Evolutionary conservation across 176 grass and related monocot species (phyloP), one percentile per base, ranked within the genome.

Genomic region (Rhynchospora breviuscula): DNA sequence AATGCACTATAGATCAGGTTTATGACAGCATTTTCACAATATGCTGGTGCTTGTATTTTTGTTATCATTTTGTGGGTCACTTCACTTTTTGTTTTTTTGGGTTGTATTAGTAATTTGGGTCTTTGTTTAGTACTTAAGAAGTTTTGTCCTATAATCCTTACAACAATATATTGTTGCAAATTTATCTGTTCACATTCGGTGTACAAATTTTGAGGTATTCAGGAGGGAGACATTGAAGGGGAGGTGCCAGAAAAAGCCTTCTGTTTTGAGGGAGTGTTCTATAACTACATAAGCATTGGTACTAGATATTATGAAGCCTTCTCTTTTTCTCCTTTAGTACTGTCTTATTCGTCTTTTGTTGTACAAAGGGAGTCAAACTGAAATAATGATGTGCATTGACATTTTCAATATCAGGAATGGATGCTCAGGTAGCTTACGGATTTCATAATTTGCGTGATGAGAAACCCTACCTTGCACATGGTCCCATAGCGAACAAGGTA

Each of bases 261-360:
- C 58, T 95, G 92, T 90, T 98, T 91, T 86, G 91, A 89, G 75
- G 96, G 93, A 11, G 86, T 98, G 22, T 98, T 98, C 83, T 98
- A 98, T 86, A 98, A 98, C 72, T 98, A 98, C 66, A 91, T 98
- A 49, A 98, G 96, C 81, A 95, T 98, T 58, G 96, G 96, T 98
- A 90, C 35, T 74, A 85, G 62, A 54, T 63, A 46, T 63, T 48
- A 80, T 66, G 25, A 85, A 66, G 56, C 45, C 7, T 40, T 21
- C 66, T 64, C 66, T 82, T 60, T 79, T 64, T 26, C 22, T 51
- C 5, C 22, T 22, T 61, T 14, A 46, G 47, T 48, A 58, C 74
- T 62, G 9, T 44, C 33, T 83, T 52, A 53, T 51, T 70, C 43
- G 17, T 61, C 45, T 83, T 79, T 68, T 14, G 9, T 48, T 59